These are phyloP conservation scores for Globisporangium polare DNA, from an alignment of 352 stramenopile species.

Conservation along the genomic window DNA sequence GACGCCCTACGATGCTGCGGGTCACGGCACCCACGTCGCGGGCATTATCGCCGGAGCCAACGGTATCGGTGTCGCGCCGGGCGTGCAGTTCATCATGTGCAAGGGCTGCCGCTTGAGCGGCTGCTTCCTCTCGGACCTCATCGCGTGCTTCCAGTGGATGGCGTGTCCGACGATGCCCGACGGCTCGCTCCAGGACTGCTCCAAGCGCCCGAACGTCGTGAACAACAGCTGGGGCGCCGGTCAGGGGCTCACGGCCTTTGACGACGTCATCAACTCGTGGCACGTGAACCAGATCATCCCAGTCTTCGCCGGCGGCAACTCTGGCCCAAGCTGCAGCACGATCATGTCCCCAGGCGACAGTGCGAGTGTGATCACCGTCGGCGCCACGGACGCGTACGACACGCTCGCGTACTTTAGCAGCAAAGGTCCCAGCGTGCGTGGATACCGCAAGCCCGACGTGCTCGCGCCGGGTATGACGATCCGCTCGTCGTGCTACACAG, in stretches of 20 bases:
- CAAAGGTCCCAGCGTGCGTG: conserved; percentile 41
- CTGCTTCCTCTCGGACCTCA: conserved; percentile 12
- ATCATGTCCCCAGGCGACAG: conserved; percentile 54
- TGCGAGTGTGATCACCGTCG: conserved; percentile 54
- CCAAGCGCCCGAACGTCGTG: conserved; percentile 45
- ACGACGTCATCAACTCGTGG: conserved; percentile 42
- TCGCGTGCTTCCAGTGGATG: conserved; percentile 30
- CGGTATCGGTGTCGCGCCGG: conserved; percentile 20
- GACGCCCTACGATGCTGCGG: conserved; percentile 15
- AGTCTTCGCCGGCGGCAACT: conserved; percentile 53
- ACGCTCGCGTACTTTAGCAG: conserved; percentile 44
- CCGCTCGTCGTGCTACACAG: conserved; percentile 42
- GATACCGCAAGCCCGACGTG: conserved; percentile 51
- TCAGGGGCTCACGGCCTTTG: conserved; percentile 38
- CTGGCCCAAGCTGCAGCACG: conserved; percentile 40
- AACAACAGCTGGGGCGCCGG: conserved; percentile 73
- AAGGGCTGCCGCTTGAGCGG: conserved; percentile 4
- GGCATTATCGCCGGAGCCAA: conserved; percentile 17
- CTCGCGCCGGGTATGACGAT: conserved; percentile 42
- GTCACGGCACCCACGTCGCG: conserved; percentile 19
- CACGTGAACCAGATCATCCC: conserved; percentile 50
- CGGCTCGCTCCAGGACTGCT: conserved; percentile 34
- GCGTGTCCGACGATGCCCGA: conserved; percentile 47
- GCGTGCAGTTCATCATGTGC: conserved; percentile 23
- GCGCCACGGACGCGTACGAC: conserved; percentile 46